Conservation (phyloP, 441 rosid species). For the Biscutella laevigata region DNA sequence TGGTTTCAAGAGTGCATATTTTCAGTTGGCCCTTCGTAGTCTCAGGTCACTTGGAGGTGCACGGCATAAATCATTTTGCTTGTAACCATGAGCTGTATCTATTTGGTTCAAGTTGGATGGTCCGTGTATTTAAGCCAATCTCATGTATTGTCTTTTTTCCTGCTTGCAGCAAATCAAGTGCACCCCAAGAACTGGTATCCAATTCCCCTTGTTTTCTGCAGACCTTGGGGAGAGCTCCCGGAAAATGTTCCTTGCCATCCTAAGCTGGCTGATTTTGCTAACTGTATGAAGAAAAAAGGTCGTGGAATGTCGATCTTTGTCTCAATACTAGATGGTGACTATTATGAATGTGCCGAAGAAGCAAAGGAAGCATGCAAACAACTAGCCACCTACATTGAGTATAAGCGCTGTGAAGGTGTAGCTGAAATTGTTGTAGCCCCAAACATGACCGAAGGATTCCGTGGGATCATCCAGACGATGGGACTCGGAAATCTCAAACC, state of each 20-base stretch:
- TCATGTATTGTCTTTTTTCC: slow-evolving; percentile 3
- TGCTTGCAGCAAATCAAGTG: slow-evolving; percentile 83
- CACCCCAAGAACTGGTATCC: slow-evolving; percentile 99
- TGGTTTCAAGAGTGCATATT: slow-evolving; percentile 99
- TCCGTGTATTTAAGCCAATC: neutral
- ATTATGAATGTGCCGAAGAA: slow-evolving; percentile 90
- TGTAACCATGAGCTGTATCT: neutral
- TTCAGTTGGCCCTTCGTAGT: slow-evolving; percentile 97
- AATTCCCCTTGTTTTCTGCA: slow-evolving; percentile 90
- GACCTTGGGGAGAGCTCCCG: slow-evolving; percentile 99
- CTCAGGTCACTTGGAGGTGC: slow-evolving; percentile 97
- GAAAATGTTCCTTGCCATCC: slow-evolving; percentile 99
- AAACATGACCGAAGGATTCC: slow-evolving; percentile 94
- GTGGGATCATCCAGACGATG: slow-evolving; percentile 96
- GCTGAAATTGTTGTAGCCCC: slow-evolving; percentile 98
- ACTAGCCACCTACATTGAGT: slow-evolving; percentile 76
- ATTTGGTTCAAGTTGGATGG: neutral
- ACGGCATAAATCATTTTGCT: neutral
- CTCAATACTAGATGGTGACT: slow-evolving; percentile 86
- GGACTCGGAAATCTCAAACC: slow-evolving; percentile 98
- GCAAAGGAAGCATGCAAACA: slow-evolving; percentile 88
- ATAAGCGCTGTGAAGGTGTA: slow-evolving; percentile 93
- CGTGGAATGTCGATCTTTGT: slow-evolving; percentile 97
- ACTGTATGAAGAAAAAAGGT: slow-evolving; percentile 99
- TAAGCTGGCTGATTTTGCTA: slow-evolving; percentile 95